Conservation (phyloP, 192 early-diverging fungal genomes). For the Coemansia sp. region DNA sequence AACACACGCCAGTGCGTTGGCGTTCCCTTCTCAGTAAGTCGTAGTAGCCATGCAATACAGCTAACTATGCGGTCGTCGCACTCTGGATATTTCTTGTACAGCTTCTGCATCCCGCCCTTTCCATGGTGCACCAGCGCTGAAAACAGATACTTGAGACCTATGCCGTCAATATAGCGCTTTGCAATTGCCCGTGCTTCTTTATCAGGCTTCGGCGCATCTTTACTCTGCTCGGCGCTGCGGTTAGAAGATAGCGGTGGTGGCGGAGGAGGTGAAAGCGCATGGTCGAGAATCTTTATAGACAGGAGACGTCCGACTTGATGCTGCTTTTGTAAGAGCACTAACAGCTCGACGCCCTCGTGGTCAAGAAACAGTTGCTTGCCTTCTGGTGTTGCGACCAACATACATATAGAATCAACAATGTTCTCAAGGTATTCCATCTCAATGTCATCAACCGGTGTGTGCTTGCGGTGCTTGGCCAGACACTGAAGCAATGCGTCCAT, state of each 20-base stretch:
- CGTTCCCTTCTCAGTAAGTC: constrained; percentile 59
- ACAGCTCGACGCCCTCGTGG: constrained; percentile 85
- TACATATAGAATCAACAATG: constrained; percentile 79
- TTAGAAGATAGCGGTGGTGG: background rate
- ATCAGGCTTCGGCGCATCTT: background rate
- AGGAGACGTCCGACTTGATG: constrained; percentile 72
- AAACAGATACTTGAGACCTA: constrained; percentile 84
- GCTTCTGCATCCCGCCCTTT: constrained; percentile 71
- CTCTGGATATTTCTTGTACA: constrained; percentile 75
- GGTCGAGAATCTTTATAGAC: constrained; percentile 84
- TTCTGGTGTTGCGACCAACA: constrained; percentile 62
- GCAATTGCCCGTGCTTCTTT: constrained; percentile 55
- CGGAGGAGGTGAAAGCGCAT: constrained; percentile 58
- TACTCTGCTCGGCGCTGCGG: background rate
- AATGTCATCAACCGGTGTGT: constrained; percentile 77
- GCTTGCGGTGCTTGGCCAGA: constrained; percentile 62
- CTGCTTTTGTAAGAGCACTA: constrained; percentile 89
- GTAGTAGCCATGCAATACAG: constrained; percentile 78
- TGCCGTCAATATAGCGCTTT: constrained; percentile 74
- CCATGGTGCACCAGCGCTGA: constrained; percentile 79
- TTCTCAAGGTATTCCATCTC: constrained; percentile 94
- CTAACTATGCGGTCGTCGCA: constrained; percentile 83
- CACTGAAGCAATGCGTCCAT: constrained; percentile 71
- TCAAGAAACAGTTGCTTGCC: constrained; percentile 76
- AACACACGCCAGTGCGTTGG: constrained; percentile 70